phyloP scores from a whole-genome alignment of 441 rosid species.

The Erodium moschatum region DNA sequence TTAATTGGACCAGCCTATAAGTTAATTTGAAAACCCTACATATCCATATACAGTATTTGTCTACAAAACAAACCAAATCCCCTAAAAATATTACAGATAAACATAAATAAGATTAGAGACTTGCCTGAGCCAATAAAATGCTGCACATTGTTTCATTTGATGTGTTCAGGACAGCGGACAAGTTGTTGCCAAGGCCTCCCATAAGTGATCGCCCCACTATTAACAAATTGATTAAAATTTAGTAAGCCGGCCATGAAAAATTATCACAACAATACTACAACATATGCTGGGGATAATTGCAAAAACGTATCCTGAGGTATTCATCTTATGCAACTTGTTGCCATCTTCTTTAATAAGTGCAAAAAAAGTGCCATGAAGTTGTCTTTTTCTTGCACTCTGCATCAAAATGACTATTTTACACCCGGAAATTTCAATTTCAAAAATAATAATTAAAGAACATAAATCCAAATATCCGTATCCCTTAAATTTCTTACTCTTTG shows the following conservation, averaged over 20 bases:
- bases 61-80: not conserved
- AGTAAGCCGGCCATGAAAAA: not conserved
- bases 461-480: no score
- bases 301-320: not conserved
- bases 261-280: not conserved
- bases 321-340: not conserved
- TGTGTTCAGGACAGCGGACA: constrained; percentile 30
- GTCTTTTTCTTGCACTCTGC: no score
- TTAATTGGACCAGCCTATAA: no score
- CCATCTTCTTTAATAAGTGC: not conserved
- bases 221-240: not conserved
- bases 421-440: no score
- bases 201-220: constrained; percentile 41
- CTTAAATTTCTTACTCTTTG: no score
- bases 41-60: not conserved
- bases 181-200: constrained; percentile 40
- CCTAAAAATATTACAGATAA: no score
- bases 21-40: no score
- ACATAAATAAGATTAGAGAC: constrained; percentile 4
- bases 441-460: no score
- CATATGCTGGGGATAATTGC: not conserved
- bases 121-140: constrained; percentile 44
- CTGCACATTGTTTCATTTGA: constrained; percentile 27
- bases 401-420: no score
- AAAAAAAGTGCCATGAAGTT: no score